Base-by-base conservation (phyloP, 345 rosid genomes). In the Trapa bicornis region DNA sequence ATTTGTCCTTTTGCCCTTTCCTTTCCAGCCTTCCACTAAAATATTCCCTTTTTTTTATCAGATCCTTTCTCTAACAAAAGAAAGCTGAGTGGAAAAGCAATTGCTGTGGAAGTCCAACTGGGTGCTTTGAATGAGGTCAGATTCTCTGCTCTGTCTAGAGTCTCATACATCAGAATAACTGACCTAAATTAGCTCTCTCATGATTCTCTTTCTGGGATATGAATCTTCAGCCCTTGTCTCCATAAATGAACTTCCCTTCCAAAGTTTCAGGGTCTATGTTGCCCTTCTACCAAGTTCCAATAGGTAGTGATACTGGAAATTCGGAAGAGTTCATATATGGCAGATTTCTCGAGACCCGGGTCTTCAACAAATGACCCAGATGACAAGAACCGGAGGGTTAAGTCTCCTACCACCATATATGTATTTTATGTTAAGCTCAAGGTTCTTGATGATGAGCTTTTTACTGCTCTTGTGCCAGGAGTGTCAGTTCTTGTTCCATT, bases 301-400 rank as follows among this genome's bases (percentile, higher is more conserved):
- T 74, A 68, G 72, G 74, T 77, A 80, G 83, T 74, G 74, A 73
- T 66, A 77, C 64, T 61, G 87, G 83, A 73, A 80, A 82, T 39
- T 83, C 85, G 86, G 86, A 79, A 53, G 93, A 83, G n/a, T 66
- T 79, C 81, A 70, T 72, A 72, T 63, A 79, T 89, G 86, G 94
- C 88, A 47, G 95, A 89, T 76, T 89, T 94, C 62, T 16, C 54
- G 16, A 85, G 85, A 75, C 87, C 93, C 58, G 93, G 87, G 76
- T 81, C 76, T 56, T 92, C 93, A 74, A 83, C 96, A 57, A 95
- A 89, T 41, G 96, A 89, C 71, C 82, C 96, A 36, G 96, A 88
- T 73, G 92, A 87, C 71, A 85, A 82, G 83, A 83, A 80, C 79
- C 88, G 66, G 67, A 81, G 86, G 93, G 98, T 92, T 75, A 79